A percentile compares a stretch with the other conserved stretches of the same genome.
Evolutionary conservation across 2,329 filamentous ascomycete species (phyloP).

Genomic region (Fusarium sp.): DNA sequence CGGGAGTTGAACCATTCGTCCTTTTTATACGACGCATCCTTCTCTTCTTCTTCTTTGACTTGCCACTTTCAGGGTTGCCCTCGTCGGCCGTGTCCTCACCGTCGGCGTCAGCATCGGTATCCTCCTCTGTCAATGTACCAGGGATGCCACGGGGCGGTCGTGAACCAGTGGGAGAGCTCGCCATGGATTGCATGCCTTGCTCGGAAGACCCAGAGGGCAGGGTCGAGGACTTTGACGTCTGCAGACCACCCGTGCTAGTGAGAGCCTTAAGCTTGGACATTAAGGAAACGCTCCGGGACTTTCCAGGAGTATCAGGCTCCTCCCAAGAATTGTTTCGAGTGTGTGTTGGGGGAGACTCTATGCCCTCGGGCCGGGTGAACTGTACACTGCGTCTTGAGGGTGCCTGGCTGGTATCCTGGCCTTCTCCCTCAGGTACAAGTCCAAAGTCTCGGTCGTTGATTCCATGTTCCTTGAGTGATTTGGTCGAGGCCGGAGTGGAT

Average conservation of each 20-base stretch:
- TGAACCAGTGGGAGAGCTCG: constrained; percentile 58
- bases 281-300: constrained; percentile 69
- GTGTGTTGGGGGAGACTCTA: constrained; percentile 59
- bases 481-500: constrained; percentile 37
- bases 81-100: constrained; percentile 89
- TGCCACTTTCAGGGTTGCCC: constrained; percentile 51
- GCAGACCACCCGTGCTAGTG: constrained; percentile 61
- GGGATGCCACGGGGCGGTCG: constrained; percentile 59
- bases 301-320: constrained; percentile 66
- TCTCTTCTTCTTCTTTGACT: constrained; percentile 63
- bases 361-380: constrained; percentile 67
- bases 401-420: constrained; percentile 26
- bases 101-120: constrained; percentile 65
- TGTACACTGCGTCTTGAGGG: constrained; percentile 70
- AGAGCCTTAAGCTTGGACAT: constrained; percentile 82
- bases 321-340: constrained; percentile 71
- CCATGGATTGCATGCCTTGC: constrained; percentile 51
- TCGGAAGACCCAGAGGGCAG: constrained; percentile 44
- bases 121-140: constrained; percentile 61
- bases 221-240: constrained; percentile 55
- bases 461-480: constrained; percentile 35
- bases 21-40: constrained; percentile 65
- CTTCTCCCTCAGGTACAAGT: constrained; percentile 16
- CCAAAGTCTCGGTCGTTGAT: constrained; percentile 37
- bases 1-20: constrained; percentile 69